Base-by-base conservation (phyloP, 169 alveolate genomes). In the Amoebophrya sp. region DNA sequence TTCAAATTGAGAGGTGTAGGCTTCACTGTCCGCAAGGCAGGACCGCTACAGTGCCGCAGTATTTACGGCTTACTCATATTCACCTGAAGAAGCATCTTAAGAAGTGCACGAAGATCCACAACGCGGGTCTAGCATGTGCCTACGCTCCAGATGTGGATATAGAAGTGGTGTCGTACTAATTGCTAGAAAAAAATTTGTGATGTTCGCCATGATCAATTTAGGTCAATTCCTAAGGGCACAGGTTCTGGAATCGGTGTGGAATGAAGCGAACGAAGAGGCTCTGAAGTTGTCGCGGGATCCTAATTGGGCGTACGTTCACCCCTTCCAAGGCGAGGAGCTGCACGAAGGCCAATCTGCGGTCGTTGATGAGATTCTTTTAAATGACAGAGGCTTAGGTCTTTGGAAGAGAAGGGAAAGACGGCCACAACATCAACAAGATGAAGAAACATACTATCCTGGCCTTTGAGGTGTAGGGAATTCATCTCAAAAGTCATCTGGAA, bases 231-330 rank as follows among this genome's bases (percentile, higher is more conserved):
- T 47, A 6, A 47, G 6, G 65, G 29, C 18, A 47, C 18, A 12
- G 18, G 1, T 26, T 12, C 83, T 29, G 83, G 38, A 26, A 26
- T 36, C n/a, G n/a, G 83, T 65, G 38, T 65, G 83, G 83, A 65
- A 65, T 36, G 83, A 65, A 18, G 83, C 83, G 83, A 65, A 65
- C 26, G 83, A 65, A 36, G 83, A 65, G 83, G 83, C 83, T 29
- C 26, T 65, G 26, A 29, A 36, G 65, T 47, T 47, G 18, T 6
- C 18, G 18, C 6, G 65, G 65, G 65, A 47, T 12, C n/a, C n/a
- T n/a, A n/a, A n/a, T n/a, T n/a, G n/a, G n/a, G n/a, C n/a, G n/a
- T n/a, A 65, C 83, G 26, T 65, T 10, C 83, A 65, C 83, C 83
- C 83, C 36, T 65, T 65, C 26, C 39, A 65, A 18, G 83, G 83